Conservation (phyloP, 2,329 filamentous ascomycete species). For the Alternaria angustiovoidea region DNA sequence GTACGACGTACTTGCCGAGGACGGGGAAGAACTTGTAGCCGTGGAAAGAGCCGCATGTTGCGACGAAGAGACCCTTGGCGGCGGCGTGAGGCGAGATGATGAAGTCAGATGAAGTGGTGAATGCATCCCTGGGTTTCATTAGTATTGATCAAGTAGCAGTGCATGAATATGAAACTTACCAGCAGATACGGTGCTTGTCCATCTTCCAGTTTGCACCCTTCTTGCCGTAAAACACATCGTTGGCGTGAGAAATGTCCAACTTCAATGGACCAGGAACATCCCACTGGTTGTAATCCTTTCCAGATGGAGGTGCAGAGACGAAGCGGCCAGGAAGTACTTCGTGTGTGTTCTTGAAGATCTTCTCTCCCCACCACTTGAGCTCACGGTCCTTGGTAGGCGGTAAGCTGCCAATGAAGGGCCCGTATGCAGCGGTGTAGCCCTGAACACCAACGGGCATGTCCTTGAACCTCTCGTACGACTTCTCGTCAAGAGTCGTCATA, state of each 20-base stretch:
- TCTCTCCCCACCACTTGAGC: constrained; percentile 47
- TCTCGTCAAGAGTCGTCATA: constrained; percentile 56
- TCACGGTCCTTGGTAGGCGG: constrained; percentile 46
- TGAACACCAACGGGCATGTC: constrained; percentile 49
- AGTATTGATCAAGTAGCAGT: neutral
- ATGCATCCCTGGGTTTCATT: constrained; percentile 65
- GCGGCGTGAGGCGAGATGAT: constrained; percentile 61
- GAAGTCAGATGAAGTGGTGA: constrained; percentile 65
- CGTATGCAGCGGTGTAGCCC: constrained; percentile 39
- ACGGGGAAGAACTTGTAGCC: constrained; percentile 69
- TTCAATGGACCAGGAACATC: constrained; percentile 64
- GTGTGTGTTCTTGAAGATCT: constrained; percentile 47
- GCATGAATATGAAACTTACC: constrained; percentile 53
- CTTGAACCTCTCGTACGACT: constrained; percentile 36
- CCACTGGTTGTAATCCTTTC: constrained; percentile 69
- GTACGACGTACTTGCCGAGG: constrained; percentile 63
- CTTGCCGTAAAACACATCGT: constrained; percentile 67
- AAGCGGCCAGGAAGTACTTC: constrained; percentile 57
- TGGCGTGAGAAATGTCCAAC: constrained; percentile 66
- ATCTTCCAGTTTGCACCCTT: constrained; percentile 65
- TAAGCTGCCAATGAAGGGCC: constrained; percentile 44
- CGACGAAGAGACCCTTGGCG: constrained; percentile 61
- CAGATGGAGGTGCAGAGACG: constrained; percentile 65
- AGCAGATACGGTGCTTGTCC: constrained; percentile 71
- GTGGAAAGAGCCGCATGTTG: constrained; percentile 68